phyloP scores from a whole-genome alignment of 306 rosid species.

The Vigna hirtella region DNA sequence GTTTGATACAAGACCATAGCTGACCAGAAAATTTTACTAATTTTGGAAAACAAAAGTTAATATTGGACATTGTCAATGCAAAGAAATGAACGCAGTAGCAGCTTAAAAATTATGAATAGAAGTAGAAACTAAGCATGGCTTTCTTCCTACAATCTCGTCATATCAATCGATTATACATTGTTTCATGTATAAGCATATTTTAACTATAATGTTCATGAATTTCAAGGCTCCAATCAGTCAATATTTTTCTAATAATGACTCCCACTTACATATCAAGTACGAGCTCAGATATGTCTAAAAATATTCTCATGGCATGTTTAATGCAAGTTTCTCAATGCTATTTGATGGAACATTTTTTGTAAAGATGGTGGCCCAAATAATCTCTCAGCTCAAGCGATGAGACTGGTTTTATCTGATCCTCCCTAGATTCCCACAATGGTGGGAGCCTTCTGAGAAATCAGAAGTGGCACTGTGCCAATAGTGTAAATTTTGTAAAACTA shows the following conservation, averaged over 20 bases:
- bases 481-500: not conserved
- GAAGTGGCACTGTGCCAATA: not conserved
- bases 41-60: not conserved
- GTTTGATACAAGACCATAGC: constrained; percentile 20
- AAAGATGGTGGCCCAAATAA: not conserved
- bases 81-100: not conserved
- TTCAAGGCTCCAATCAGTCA: not conserved
- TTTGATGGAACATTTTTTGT: not conserved
- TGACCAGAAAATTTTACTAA: constrained; percentile 1
- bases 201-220: not conserved
- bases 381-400: not conserved
- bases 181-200: not conserved
- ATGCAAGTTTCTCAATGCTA: not conserved
- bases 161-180: not conserved
- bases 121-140: constrained; percentile 13
- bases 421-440: not conserved
- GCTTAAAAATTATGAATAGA: constrained; percentile 4
- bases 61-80: constrained; percentile 13
- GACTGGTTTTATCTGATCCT: not conserved
- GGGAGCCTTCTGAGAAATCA: constrained; percentile 7
- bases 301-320: not conserved
- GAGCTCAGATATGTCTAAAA: not conserved
- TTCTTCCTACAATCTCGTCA: constrained; percentile 2
- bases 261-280: not conserved
- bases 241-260: not conserved